Evolutionary conservation across 2,329 filamentous ascomycete species (phyloP).

Genomic region (Bipolaris cookei): DNA sequence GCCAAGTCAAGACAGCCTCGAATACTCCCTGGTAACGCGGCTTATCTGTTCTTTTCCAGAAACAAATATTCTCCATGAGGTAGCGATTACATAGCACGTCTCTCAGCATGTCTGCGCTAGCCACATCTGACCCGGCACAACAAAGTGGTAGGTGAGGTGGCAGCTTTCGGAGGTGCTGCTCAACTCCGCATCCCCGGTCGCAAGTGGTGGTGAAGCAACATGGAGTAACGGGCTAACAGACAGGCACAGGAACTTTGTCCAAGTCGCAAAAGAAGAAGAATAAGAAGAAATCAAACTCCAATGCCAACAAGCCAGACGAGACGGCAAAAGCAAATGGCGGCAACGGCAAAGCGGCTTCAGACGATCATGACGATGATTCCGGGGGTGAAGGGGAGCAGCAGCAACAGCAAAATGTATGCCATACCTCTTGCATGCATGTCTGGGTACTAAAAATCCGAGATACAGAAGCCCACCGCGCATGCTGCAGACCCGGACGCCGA

Average conservation of each 20-base stretch:
- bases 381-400: constrained; percentile 35
- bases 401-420: constrained; percentile 41
- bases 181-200: constrained; percentile 15
- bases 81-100: constrained; percentile 17
- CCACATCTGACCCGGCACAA: constrained; percentile 38
- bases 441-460: constrained; percentile 15
- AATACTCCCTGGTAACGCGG: constrained; percentile 31
- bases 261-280: constrained; percentile 52
- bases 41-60: constrained; percentile 4
- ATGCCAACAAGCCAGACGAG: constrained; percentile 36
- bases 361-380: constrained; percentile 38
- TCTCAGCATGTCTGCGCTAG: constrained; percentile 39
- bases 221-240: constrained; percentile 26
- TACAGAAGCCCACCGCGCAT: constrained; percentile 34
- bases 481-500: constrained; percentile 38
- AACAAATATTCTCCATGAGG: constrained; percentile 11
- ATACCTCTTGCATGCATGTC: neutral
- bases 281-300: constrained; percentile 45
- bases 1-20: constrained; percentile 42
- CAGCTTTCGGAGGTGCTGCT: constrained; percentile 24
- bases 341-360: constrained; percentile 31
- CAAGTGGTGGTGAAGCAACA: neutral
- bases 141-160: constrained; percentile 46
- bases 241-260: constrained; percentile 32
- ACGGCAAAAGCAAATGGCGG: constrained; percentile 35